A percentile compares a stretch with the other conserved stretches of the same genome.
phyloP scores from a whole-genome alignment of 2,329 filamentous ascomycete genomes.

The Corinectria fuckeliana region DNA sequence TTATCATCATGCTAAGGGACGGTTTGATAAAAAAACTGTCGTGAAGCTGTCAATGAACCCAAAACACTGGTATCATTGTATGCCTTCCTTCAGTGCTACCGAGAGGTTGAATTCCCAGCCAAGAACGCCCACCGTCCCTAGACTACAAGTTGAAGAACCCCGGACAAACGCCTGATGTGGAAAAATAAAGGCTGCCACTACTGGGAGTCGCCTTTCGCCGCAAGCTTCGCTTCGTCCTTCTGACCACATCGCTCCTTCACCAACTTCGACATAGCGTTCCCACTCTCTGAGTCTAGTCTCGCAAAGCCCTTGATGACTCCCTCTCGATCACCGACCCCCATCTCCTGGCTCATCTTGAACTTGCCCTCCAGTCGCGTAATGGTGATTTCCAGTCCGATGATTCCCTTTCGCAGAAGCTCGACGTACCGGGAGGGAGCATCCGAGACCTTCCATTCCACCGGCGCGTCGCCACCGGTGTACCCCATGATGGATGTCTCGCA shows the following conservation, averaged over 20 bases:
- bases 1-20: not conserved
- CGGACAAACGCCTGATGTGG: not conserved
- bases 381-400: constrained; percentile 66
- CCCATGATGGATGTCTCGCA: constrained; percentile 64
- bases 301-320: constrained; percentile 66
- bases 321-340: constrained; percentile 56
- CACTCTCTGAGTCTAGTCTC: constrained; percentile 40
- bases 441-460: constrained; percentile 58
- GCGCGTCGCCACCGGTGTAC: constrained; percentile 48
- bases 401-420: constrained; percentile 62
- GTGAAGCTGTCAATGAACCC: not conserved
- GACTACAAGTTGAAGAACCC: not conserved
- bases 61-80: not conserved
- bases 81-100: not conserved
- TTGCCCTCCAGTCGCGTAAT: constrained; percentile 64
- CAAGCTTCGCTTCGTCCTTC: constrained; percentile 35
- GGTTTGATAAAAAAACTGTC: not conserved
- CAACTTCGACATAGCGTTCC: constrained; percentile 40
- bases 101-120: not conserved
- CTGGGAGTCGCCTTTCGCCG: constrained; percentile 15
- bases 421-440: constrained; percentile 65
- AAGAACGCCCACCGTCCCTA: not conserved
- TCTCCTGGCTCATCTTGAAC: constrained; percentile 73
- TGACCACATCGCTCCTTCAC: constrained; percentile 38
- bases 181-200: not conserved